phyloP scores from a whole-genome alignment of 2,329 filamentous ascomycete genomes.

The Dryadomyces quercus-mongolicae region DNA sequence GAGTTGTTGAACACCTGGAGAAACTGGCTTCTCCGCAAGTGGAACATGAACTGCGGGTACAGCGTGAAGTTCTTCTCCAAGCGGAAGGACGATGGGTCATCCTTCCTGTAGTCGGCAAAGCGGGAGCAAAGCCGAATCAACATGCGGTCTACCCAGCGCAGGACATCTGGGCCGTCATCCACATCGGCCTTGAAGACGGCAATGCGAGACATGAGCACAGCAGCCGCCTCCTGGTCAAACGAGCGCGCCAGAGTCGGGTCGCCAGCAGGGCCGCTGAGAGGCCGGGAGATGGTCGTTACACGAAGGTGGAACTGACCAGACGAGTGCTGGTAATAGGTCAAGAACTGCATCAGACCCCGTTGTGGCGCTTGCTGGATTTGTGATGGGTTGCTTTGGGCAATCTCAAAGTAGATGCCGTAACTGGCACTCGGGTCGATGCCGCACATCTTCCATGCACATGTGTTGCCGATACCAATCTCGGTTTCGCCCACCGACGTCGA shows the following conservation, averaged over 20 bases:
- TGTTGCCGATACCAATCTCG: slow-evolving; percentile 96
- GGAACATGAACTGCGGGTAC: slow-evolving; percentile 99
- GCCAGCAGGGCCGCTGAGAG: slow-evolving; percentile 83
- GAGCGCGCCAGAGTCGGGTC: slow-evolving; percentile 93
- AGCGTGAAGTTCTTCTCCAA: slow-evolving; percentile 98
- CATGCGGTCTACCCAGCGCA: slow-evolving; percentile 98
- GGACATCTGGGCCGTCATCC: slow-evolving; percentile 94
- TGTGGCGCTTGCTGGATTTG: slow-evolving; percentile 71
- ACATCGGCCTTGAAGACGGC: slow-evolving; percentile 98
- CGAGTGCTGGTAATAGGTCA: slow-evolving; percentile 97
- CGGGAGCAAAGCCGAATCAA: slow-evolving; percentile 90
- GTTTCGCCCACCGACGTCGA: slow-evolving; percentile 94
- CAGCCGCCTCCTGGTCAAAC: slow-evolving; percentile 95
- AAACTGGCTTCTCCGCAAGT: slow-evolving; percentile 92
- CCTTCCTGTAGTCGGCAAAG: slow-evolving; percentile 96
- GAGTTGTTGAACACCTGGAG: slow-evolving; percentile 99
- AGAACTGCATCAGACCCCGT: slow-evolving; percentile 93
- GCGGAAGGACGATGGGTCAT: slow-evolving; percentile 93
- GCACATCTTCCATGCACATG: slow-evolving; percentile 99
- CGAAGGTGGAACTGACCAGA: slow-evolving; percentile 92
- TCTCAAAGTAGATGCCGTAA: slow-evolving; percentile 96
- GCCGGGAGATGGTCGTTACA: slow-evolving; percentile 86
- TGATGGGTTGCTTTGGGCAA: slow-evolving; percentile 81
- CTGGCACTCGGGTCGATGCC: slow-evolving; percentile 89
- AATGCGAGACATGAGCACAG: slow-evolving; percentile 97